Base-by-base conservation (phyloP, 345 rosid genomes). In the Eucalyptus fibrosa region DNA sequence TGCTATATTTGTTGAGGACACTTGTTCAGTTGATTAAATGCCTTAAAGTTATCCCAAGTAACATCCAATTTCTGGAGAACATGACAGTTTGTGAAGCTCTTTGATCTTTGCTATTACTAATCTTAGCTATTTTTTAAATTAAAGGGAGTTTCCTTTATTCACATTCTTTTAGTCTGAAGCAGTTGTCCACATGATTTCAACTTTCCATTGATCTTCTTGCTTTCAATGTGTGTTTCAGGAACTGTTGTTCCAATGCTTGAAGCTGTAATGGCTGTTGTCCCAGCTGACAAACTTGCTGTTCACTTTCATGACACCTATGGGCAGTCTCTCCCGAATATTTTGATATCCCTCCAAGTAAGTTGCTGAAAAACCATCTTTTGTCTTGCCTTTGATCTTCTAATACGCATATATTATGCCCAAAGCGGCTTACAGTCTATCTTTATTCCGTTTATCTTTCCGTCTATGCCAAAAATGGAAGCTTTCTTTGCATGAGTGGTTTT, bases 251-350 rank as follows among this genome's bases (percentile, higher is more conserved):
- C 94, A 67, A 94, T 96, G 97, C 97, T 96, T 65, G 96, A 93
- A 88, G 96, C 96, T 90, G 98, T 94, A 34, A 93, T 92, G 95
- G 93, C 93, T 72, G 96, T 93, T 50, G 94, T 95, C 88, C 97
- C 98, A 9, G 92, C 86, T 56, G 94, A 95, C 88, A 96, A 93
- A 90, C 96, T 96, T 88, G 96, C 96, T 45, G 95, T 96, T 88
- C 98, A 96, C 92, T 95, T 96, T 92, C 98, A 96, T 89, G 98
- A 96, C 91, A 96, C 98, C 50, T 96, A 95, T n/a, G 98, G 98
- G 87, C 98, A 96, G 89, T 95, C 97, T 87, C 97, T 95, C 86
- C 89, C 97, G n/a, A 96, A 96, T 50, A 96, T 96, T 82, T 90
- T 95, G 88, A 90, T 93, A 32, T 94, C 97, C 69, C 98, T 96